A percentile compares a stretch with the other conserved stretches of the same genome.
These are phyloP conservation scores for Suhomyces kunorum DNA, from an alignment of 1,139 yeast species.

Conservation along the genomic window DNA sequence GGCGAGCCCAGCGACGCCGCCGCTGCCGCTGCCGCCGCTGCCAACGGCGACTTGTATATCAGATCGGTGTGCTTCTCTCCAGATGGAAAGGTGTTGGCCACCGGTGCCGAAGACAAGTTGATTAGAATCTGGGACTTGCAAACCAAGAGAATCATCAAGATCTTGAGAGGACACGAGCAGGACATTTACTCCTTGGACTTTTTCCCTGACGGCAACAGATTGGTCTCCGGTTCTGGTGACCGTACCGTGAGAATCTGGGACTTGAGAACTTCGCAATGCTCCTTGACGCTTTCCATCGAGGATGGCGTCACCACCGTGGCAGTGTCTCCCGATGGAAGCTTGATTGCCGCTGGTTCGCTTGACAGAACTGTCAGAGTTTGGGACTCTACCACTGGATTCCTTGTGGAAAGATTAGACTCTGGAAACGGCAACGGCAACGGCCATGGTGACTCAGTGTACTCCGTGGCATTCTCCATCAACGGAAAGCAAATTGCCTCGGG, in stretches of 20 bases:
- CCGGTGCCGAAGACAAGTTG: constrained; percentile 97
- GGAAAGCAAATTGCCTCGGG: constrained; percentile 95
- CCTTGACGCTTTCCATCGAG: constrained; percentile 85
- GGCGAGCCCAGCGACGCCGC: constrained; percentile 20
- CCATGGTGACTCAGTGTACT: constrained; percentile 94
- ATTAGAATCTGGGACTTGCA: constrained; percentile 96
- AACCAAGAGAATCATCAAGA: constrained; percentile 81
- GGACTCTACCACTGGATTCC: constrained; percentile 92
- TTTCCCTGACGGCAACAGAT: constrained; percentile 91
- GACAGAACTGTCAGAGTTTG: constrained; percentile 96
- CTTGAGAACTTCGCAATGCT: constrained; percentile 86
- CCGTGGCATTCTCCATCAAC: constrained; percentile 89
- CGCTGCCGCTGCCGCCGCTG: constrained; percentile 34
- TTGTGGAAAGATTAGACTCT: constrained; percentile 90
- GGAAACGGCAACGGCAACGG: constrained; percentile 89
- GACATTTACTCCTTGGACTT: constrained; percentile 95
- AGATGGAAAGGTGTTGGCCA: constrained; percentile 91
- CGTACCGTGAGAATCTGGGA: constrained; percentile 98
- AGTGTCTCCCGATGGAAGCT: constrained; percentile 91
- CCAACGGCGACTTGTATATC: constrained; percentile 81
- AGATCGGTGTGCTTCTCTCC: constrained; percentile 97
- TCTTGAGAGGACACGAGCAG: constrained; percentile 94
- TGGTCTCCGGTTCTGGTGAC: constrained; percentile 96
- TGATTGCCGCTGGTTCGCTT: constrained; percentile 94
- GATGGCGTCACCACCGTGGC: constrained; percentile 99